phyloP scores from a whole-genome alignment of 192 early-diverging fungal genomes.

The Backusella psychrophila region DNA sequence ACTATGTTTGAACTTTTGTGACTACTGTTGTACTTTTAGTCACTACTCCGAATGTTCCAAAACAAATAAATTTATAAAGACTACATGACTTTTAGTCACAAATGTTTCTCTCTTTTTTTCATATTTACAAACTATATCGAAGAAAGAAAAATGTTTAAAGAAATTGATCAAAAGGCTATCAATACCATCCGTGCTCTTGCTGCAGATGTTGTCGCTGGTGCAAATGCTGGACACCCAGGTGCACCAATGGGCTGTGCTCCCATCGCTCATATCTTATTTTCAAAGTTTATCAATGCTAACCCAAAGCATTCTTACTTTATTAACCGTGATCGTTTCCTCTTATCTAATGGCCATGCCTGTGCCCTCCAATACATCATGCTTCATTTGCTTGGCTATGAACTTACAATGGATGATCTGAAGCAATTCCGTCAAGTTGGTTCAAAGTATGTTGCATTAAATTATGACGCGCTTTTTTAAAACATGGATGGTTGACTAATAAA shows the following conservation, averaged over 20 bases:
- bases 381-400: conserved; percentile 87
- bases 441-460: conserved; percentile 55
- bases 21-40: neutral
- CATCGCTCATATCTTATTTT: conserved; percentile 88
- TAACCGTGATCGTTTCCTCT: conserved; percentile 95
- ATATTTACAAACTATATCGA: conserved; percentile 11
- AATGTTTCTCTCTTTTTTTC: neutral
- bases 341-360: conserved; percentile 97
- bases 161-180: conserved; percentile 61
- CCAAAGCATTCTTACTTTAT: conserved; percentile 89
- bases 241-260: conserved; percentile 98
- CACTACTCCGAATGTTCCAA: neutral
- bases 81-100: neutral
- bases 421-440: conserved; percentile 78
- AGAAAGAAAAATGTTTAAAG: conserved; percentile 31
- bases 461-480: neutral
- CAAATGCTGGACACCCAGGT: conserved; percentile 95
- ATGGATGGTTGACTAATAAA: neutral
- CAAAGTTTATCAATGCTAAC: conserved; percentile 78
- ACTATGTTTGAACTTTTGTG: neutral
- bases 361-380: conserved; percentile 88
- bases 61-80: neutral
- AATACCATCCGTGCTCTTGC: conserved; percentile 90
- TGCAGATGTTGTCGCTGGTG: conserved; percentile 83
- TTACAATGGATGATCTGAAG: conserved; percentile 90